Conservation (phyloP, 352 stramenopile genomes). For the Phytophthora sp. region DNA sequence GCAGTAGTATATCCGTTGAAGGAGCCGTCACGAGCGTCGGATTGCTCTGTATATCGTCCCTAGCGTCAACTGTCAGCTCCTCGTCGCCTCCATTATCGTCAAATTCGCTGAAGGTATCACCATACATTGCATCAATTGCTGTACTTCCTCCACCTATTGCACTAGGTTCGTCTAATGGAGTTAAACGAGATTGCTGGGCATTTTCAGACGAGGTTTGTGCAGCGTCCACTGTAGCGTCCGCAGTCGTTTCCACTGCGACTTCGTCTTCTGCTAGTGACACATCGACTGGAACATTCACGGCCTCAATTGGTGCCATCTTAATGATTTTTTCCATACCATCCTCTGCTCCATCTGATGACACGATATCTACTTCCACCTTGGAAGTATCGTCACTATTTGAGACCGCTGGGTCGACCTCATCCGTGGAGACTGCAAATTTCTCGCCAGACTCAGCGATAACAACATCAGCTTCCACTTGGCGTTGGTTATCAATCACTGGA, state of each 20-base stretch:
- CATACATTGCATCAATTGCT: slow-evolving; percentile 56
- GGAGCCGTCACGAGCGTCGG: slow-evolving; percentile 3
- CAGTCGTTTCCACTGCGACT: background rate
- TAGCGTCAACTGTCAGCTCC: slow-evolving; percentile 29
- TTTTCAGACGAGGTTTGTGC: background rate
- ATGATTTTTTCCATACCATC: background rate
- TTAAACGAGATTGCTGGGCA: background rate
- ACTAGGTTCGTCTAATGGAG: slow-evolving; percentile 3
- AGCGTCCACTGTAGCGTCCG: background rate
- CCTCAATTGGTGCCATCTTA: background rate
- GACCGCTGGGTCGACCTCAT: slow-evolving; percentile 1
- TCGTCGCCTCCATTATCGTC: slow-evolving; percentile 53
- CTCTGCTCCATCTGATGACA: background rate
- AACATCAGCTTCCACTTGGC: background rate
- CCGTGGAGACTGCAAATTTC: background rate
- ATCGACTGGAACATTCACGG: background rate
- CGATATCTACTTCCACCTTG: background rate
- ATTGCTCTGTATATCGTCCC: slow-evolving; percentile 25
- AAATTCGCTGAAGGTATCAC: slow-evolving; percentile 63
- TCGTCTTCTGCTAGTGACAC: background rate
- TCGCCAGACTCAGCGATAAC: background rate
- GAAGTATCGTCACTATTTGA: background rate
- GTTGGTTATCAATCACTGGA: background rate
- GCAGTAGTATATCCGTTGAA: slow-evolving; percentile 15
- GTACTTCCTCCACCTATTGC: slow-evolving; percentile 11